Percentiles rank a stretch among this genome's conserved stretches.
These are phyloP conservation scores for Phytopythium helicoides DNA, from an alignment of 352 stramenopile genomes.

Conservation along the genomic window DNA sequence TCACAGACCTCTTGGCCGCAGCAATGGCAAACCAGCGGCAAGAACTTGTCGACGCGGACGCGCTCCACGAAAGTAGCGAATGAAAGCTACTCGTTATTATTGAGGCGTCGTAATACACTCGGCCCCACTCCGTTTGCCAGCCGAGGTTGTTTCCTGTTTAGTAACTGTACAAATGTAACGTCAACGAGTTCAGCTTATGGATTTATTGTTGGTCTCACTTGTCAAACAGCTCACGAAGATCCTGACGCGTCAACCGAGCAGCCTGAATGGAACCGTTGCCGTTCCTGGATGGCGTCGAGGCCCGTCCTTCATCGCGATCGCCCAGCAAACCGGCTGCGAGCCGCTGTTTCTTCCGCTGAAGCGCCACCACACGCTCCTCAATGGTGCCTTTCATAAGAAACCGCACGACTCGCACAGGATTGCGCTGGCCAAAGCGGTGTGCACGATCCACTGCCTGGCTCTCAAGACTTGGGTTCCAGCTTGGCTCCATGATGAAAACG, in stretches of 20 bases:
- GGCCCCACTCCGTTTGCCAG: not conserved
- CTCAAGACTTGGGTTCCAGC: constrained; percentile 92
- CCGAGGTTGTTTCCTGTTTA: no score
- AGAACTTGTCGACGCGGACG: constrained; percentile 12
- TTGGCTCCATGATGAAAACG: constrained; percentile 94
- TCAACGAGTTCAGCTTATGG: no score
- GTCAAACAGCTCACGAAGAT: constrained; percentile 7
- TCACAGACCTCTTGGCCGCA: constrained; percentile 17
- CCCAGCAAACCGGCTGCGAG: constrained; percentile 78
- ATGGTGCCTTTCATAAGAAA: constrained; percentile 89
- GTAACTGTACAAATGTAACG: no score
- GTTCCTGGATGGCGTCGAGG: no score
- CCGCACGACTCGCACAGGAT: constrained; percentile 68
- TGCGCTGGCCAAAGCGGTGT: constrained; percentile 84
- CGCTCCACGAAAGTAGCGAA: not conserved
- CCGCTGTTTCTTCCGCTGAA: constrained; percentile 86
- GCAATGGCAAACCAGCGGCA: constrained; percentile 33
- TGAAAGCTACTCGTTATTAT: constrained; percentile 9
- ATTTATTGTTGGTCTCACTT: no score
- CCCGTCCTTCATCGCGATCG: constrained; percentile 15
- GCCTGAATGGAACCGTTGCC: not conserved
- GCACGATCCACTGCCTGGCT: constrained; percentile 87
- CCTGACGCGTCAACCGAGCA: constrained; percentile 4
- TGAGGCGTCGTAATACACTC: not conserved
- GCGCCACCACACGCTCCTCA: constrained; percentile 86